phyloP scores from a whole-genome alignment of 2,329 filamentous ascomycete species.

The Alternaria ethzedia region DNA sequence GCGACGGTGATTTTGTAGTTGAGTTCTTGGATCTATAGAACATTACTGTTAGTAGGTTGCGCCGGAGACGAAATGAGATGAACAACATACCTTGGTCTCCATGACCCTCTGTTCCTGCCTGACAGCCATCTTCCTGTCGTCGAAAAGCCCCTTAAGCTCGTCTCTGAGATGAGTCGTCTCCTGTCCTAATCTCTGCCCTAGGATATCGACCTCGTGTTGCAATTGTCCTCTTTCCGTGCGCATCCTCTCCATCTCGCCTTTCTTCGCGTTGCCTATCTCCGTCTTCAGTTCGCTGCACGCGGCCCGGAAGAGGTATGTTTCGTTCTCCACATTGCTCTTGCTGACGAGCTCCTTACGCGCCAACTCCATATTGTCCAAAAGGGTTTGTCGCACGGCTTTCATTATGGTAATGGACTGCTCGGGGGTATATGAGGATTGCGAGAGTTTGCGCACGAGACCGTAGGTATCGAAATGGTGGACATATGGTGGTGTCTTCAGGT shows the following conservation, averaged over 20 bases:
- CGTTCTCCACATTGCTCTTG: constrained; percentile 93
- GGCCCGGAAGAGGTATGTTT: constrained; percentile 91
- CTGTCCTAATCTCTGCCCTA: constrained; percentile 83
- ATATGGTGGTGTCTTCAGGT: constrained; percentile 77
- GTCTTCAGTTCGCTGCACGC: constrained; percentile 91
- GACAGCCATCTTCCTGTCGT: constrained; percentile 92
- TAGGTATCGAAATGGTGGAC: constrained; percentile 98
- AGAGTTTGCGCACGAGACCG: constrained; percentile 80
- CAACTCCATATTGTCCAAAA: constrained; percentile 80
- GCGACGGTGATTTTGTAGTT: constrained; percentile 95
- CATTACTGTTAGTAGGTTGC: not conserved
- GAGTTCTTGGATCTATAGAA: constrained; percentile 78
- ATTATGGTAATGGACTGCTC: constrained; percentile 83
- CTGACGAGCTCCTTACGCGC: constrained; percentile 82
- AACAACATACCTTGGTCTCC: constrained; percentile 70
- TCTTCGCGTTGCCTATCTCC: constrained; percentile 80
- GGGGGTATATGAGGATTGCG: constrained; percentile 71
- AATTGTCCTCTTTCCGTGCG: constrained; percentile 82
- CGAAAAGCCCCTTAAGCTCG: constrained; percentile 93
- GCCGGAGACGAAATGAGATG: not conserved
- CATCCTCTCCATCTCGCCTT: constrained; percentile 78
- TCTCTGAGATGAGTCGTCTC: constrained; percentile 84
- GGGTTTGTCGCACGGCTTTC: constrained; percentile 83
- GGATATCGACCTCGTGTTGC: constrained; percentile 94
- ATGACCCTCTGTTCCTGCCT: constrained; percentile 84